Evolutionary conservation across 495 filamentous ascomycete species (phyloP).

Genomic region (Diplogelasinospora grovesii): DNA sequence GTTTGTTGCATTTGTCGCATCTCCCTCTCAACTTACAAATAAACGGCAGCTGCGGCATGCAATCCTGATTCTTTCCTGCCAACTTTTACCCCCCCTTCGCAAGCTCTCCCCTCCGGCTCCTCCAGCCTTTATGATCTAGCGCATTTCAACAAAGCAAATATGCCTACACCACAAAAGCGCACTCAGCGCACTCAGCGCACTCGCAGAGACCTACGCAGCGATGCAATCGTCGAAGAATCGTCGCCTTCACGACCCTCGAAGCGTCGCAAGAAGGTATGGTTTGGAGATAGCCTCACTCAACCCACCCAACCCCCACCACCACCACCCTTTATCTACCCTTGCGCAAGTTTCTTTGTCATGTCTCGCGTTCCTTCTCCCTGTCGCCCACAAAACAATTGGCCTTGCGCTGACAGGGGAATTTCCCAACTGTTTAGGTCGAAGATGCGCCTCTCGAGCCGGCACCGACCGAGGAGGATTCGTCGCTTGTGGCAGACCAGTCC

Average conservation of each 20-base stretch:
- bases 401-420: conserved; percentile 8
- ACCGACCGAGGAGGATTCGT: conserved; percentile 37
- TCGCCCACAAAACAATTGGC: conserved; percentile 4
- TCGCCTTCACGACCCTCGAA: conserved; percentile 66
- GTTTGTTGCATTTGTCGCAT: not conserved
- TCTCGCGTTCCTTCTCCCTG: not conserved
- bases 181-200: conserved; percentile 35
- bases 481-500: conserved; percentile 42
- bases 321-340: conserved; percentile 6
- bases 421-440: conserved; percentile 21
- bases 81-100: not conserved
- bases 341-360: not conserved
- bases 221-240: conserved; percentile 41
- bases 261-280: conserved; percentile 68
- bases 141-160: conserved; percentile 11
- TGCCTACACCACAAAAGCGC: conserved; percentile 40
- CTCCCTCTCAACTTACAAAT: not conserved
- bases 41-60: conserved; percentile 1
- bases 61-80: conserved; percentile 1
- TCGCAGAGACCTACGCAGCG: conserved; percentile 32
- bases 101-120: conserved; percentile 1
- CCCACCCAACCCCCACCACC: conserved; percentile 12
- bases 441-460: conserved; percentile 21
- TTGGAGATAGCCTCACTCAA: conserved; percentile 4
- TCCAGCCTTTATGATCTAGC: conserved; percentile 15